phyloP scores from a whole-genome alignment of 2,329 filamentous ascomycete species.

The Ilyonectria sp. region DNA sequence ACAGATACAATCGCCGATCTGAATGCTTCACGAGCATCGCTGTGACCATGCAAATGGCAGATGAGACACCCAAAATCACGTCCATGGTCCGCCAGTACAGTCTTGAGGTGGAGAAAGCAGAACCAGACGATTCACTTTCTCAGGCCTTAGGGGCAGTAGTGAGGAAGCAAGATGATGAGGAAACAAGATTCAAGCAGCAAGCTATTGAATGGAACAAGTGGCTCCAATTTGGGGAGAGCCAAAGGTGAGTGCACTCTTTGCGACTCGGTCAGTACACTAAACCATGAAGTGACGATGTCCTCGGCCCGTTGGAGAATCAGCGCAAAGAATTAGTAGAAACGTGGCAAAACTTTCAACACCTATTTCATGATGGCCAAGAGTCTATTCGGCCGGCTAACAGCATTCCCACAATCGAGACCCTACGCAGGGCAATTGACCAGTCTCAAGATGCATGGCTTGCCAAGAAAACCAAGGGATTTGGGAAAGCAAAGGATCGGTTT shows the following conservation, averaged over 20 bases:
- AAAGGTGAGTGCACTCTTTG: background rate
- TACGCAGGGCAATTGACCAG: background rate
- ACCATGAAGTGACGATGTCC: background rate
- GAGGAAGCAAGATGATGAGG: background rate
- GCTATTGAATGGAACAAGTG: constrained; percentile 1
- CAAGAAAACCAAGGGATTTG: constrained; percentile 5
- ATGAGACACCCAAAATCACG: background rate
- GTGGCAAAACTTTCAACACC: background rate
- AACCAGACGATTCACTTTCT: background rate
- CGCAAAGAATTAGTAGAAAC: background rate
- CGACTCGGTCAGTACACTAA: background rate
- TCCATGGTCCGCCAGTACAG: constrained; percentile 7
- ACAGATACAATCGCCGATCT: background rate
- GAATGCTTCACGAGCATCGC: background rate
- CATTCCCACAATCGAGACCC: background rate
- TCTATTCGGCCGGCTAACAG: background rate
- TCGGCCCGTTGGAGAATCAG: background rate
- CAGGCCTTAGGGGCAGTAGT: background rate
- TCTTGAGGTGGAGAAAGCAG: background rate
- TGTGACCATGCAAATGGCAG: background rate
- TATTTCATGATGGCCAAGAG: background rate
- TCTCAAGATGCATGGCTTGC: background rate
- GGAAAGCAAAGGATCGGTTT: background rate
- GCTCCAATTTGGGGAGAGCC: constrained; percentile 5
- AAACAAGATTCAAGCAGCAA: background rate